Conservation (phyloP, 345 rosid genomes). For the Brassica juncea region DNA sequence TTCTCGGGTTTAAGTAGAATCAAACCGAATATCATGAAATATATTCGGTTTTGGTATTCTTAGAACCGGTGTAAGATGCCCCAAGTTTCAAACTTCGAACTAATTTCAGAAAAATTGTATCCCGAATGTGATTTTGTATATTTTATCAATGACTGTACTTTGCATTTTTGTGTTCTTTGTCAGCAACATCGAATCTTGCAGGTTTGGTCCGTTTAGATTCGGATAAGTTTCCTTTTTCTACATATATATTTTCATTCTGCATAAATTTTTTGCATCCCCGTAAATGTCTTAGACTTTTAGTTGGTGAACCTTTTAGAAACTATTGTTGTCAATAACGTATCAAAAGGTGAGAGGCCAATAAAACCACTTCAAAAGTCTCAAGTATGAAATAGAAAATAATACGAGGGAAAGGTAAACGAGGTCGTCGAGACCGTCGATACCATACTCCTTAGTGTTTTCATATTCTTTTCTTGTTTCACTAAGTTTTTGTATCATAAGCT, state of each 20-base stretch:
- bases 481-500: too few species aligned
- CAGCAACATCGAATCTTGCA: background rate
- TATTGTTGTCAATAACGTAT: background rate
- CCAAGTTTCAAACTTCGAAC: background rate
- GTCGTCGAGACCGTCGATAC: too few species aligned
- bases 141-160: background rate
- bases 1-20: slow-evolving; percentile 8
- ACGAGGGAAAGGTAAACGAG: too few species aligned
- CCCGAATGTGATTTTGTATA: slow-evolving; percentile 23
- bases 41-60: background rate
- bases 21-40: background rate
- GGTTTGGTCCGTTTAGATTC: background rate
- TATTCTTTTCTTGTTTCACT: too few species aligned
- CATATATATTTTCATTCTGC: background rate
- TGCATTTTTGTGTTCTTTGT: background rate
- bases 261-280: background rate
- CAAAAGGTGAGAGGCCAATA: too few species aligned
- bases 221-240: background rate
- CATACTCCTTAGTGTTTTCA: too few species aligned
- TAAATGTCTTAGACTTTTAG: background rate
- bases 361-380: too few species aligned
- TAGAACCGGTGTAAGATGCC: background rate
- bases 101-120: background rate
- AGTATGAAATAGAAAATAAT: too few species aligned
- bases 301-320: background rate